A percentile compares a stretch with the other conserved stretches of the same genome.
Conservation (phyloP, 2,329 filamentous ascomycete species). For the Pseudogymnoascus sp. region DNA sequence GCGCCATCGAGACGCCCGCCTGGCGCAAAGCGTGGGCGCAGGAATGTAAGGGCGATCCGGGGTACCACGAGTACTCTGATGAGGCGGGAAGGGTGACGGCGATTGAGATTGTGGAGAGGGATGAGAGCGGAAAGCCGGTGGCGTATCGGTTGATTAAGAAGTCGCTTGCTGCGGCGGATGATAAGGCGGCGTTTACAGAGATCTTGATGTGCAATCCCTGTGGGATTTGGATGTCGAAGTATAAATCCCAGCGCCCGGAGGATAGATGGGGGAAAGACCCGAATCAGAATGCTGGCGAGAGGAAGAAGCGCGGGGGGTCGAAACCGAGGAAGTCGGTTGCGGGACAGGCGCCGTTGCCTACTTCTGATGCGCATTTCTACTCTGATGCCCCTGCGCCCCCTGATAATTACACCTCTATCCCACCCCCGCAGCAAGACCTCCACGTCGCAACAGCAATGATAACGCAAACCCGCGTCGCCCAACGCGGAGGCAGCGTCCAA, state of each 20-base stretch:
- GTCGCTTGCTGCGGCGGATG: constrained; percentile 49
- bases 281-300: constrained; percentile 31
- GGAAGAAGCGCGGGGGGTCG: constrained; percentile 37
- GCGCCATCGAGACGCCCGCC: constrained; percentile 88
- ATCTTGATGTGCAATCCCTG: constrained; percentile 88
- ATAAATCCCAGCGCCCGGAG: constrained; percentile 71
- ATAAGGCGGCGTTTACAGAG: constrained; percentile 59
- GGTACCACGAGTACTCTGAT: constrained; percentile 61
- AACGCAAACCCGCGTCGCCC: neutral
- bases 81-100: constrained; percentile 66
- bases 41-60: constrained; percentile 59
- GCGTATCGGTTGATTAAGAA: constrained; percentile 75
- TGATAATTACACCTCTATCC: constrained; percentile 26
- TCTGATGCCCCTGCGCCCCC: constrained; percentile 44
- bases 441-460: neutral
- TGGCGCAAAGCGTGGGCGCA: constrained; percentile 93
- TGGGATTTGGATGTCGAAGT: constrained; percentile 89
- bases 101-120: constrained; percentile 57
- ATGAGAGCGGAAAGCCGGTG: constrained; percentile 52
- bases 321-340: constrained; percentile 19
- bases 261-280: constrained; percentile 60
- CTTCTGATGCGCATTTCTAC: constrained; percentile 45
- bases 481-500: constrained; percentile 20
- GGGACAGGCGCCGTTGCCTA: constrained; percentile 24
- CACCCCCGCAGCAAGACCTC: neutral